These are phyloP conservation scores for Henckelia pumila DNA, from an alignment of 257 asterid genomes.

Conservation along the genomic window DNA sequence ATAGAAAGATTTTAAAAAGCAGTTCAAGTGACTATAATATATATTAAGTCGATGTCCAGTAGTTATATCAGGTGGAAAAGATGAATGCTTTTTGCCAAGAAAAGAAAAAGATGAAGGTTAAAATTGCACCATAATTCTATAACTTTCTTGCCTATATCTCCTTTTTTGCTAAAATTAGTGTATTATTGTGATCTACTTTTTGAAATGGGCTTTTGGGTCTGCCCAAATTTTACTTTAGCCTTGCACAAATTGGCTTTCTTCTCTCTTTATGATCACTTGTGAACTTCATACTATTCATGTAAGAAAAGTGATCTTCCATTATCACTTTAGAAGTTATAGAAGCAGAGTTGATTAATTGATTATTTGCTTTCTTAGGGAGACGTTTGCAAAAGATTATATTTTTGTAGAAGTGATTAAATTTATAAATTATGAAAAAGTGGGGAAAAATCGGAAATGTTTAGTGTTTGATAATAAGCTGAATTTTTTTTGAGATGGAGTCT, in stretches of 20 bases:
- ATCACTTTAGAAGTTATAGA: slow-evolving; percentile 15
- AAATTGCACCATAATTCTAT: slow-evolving; percentile 24
- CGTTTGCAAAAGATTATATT: no score
- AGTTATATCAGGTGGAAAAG: slow-evolving; percentile 10
- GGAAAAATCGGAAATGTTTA: no score
- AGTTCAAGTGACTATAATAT: not conserved
- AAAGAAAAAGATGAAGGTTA: slow-evolving; percentile 2
- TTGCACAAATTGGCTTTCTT: slow-evolving; percentile 23
- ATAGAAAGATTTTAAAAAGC: not conserved
- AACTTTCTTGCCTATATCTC: slow-evolving; percentile 28
- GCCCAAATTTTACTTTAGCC: slow-evolving; percentile 32
- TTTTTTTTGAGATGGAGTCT: no score
- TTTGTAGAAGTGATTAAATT: no score
- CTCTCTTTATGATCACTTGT: slow-evolving; percentile 22
- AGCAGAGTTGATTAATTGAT: slow-evolving; percentile 10
- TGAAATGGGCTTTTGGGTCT: slow-evolving; percentile 19
- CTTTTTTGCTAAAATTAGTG: slow-evolving; percentile 23
- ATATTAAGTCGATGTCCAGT: not conserved
- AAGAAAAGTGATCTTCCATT: slow-evolving; percentile 15
- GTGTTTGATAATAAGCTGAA: no score
- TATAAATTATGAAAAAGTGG: no score
- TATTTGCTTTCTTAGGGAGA: no score
- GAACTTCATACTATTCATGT: slow-evolving; percentile 12
- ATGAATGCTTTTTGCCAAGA: not conserved
- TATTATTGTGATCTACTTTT: slow-evolving; percentile 23